Evolutionary conservation across 208 protist genomes (phyloP).

Genomic region (Leishmania gerbilli): DNA sequence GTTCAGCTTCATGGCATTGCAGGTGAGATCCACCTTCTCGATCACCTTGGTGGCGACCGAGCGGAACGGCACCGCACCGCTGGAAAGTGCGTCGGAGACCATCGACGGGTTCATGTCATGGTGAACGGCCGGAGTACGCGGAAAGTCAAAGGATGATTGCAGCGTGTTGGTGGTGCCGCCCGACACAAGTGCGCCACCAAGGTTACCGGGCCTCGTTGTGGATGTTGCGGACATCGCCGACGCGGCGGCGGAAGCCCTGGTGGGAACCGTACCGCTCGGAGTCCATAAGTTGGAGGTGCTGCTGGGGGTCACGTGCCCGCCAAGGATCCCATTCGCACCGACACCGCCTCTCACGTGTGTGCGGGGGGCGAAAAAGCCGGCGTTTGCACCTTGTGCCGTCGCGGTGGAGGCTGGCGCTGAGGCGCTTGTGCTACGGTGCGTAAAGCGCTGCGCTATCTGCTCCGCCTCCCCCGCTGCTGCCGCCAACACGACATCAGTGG

Average conservation of each 20-base stretch:
- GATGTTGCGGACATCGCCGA: background rate
- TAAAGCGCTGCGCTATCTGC: background rate
- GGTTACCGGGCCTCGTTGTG: conserved; percentile 6
- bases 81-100: conserved; percentile 15
- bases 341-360: background rate
- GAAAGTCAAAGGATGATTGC: conserved; percentile 10
- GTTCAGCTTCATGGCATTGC: conserved; percentile 40
- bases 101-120: conserved; percentile 14
- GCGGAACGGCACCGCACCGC: conserved; percentile 36
- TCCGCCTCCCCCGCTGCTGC: background rate
- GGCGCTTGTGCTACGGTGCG: background rate
- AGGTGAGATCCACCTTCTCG: conserved; percentile 53
- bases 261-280: background rate
- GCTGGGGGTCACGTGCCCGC: background rate
- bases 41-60: conserved; percentile 79
- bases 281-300: background rate
- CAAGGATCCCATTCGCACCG: background rate
- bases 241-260: background rate
- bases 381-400: background rate
- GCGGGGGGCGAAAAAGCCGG: background rate
- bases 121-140: conserved; percentile 10
- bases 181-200: background rate
- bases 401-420: background rate
- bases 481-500: background rate
- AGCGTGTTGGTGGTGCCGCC: conserved; percentile 5